phyloP scores from a whole-genome alignment of 257 asterid genomes.

The Solanum pennellii region DNA sequence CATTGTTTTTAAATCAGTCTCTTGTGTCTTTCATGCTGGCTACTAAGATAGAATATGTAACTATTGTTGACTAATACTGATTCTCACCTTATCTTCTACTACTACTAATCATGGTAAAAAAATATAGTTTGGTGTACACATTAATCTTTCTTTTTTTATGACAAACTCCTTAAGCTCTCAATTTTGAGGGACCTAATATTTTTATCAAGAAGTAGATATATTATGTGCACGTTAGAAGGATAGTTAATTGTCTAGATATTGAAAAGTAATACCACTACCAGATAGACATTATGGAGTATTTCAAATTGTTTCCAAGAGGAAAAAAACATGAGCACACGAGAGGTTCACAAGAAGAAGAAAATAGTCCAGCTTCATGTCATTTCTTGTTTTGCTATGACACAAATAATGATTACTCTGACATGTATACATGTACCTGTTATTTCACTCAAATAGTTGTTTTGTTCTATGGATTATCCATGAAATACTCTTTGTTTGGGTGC shows the following conservation, averaged over 20 bases:
- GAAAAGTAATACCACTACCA: no score
- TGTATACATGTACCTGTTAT: neutral
- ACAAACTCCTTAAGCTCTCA: no score
- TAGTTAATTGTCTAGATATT: no score
- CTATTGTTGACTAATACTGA: neutral
- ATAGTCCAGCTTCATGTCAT: constrained; percentile 62
- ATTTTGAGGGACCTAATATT: no score
- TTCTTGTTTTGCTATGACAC: neutral
- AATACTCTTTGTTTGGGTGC: neutral
- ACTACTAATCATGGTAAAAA: neutral
- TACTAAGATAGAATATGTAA: constrained; percentile 40
- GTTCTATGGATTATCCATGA: neutral
- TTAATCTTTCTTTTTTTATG: no score
- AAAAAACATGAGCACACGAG: no score
- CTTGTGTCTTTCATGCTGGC: constrained; percentile 31
- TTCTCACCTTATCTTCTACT: neutral
- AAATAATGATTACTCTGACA: neutral
- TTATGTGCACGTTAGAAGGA: no score
- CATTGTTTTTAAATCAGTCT: no score
- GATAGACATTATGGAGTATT: no score
- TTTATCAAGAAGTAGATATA: no score
- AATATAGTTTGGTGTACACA: neutral
- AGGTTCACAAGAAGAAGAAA: constrained; percentile 53
- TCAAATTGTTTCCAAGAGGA: no score
- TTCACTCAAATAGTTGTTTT: neutral